Conservation (phyloP, 768 basidiomycete genomes). For the Panaeolus papilionaceus region DNA sequence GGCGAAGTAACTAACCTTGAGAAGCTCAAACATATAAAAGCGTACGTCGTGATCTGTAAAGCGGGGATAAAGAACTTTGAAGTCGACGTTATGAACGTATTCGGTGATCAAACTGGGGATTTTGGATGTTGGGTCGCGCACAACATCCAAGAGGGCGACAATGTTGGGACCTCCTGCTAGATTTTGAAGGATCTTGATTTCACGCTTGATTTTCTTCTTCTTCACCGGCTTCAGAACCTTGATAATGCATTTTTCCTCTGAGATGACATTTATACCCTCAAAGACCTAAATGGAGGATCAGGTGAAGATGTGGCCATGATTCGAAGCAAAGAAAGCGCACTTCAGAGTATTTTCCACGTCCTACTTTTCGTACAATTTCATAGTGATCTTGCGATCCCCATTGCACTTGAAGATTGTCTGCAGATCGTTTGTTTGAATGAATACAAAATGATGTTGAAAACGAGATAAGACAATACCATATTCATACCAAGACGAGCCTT, state of each 20-base stretch:
- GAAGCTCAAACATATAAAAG: slow-evolving; percentile 95
- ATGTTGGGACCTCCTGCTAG: slow-evolving; percentile 96
- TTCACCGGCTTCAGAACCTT: slow-evolving; percentile 99
- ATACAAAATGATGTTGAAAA: slow-evolving; percentile 30
- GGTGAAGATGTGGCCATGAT: slow-evolving; percentile 20
- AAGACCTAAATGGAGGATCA: slow-evolving; percentile 65
- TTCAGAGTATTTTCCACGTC: slow-evolving; percentile 95
- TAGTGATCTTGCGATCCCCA: slow-evolving; percentile 99
- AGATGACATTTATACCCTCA: slow-evolving; percentile 90
- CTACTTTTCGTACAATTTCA: slow-evolving; percentile 96
- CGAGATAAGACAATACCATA: slow-evolving; percentile 63
- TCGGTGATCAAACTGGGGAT: slow-evolving; percentile 97
- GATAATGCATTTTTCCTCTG: slow-evolving; percentile 95
- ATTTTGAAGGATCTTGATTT: slow-evolving; percentile 98
- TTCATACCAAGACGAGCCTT: slow-evolving; percentile 94
- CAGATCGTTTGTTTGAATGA: slow-evolving; percentile 24
- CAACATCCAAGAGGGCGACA: slow-evolving; percentile 92
- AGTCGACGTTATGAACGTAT: slow-evolving; percentile 98
- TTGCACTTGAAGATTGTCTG: slow-evolving; percentile 96
- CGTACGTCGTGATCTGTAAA: slow-evolving; percentile 96
- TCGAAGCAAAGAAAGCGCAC: slow-evolving; percentile 41
- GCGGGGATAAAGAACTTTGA: slow-evolving; percentile 94
- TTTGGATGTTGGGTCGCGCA: slow-evolving; percentile 94
- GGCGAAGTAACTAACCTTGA: slow-evolving; percentile 65
- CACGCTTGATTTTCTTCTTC: slow-evolving; percentile 99